A percentile compares a stretch with the other conserved stretches of the same genome.
Evolutionary conservation across 495 filamentous ascomycete species (phyloP).

Genomic region (Trichoderma gamsii): DNA sequence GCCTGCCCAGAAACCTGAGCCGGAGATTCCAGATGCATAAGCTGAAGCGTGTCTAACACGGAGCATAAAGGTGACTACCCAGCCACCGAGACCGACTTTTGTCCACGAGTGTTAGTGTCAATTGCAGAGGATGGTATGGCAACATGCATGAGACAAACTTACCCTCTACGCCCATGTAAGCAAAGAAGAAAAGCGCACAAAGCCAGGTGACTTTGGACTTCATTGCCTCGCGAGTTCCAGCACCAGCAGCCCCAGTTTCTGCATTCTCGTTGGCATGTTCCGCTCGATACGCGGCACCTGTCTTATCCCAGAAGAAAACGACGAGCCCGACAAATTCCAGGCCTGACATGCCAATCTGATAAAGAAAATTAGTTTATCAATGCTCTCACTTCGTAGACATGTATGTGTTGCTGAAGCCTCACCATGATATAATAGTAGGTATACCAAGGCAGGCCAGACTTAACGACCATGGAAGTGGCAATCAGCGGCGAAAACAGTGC

Average conservation of each 20-base stretch:
- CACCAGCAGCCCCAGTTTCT: conserved; percentile 25
- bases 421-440: conserved; percentile 58
- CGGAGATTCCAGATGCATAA: conserved; percentile 68
- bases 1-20: conserved; percentile 79
- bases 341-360: conserved; percentile 49
- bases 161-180: conserved; percentile 72
- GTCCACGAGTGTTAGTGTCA: not conserved
- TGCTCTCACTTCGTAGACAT: conserved; percentile 18
- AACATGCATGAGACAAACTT: not conserved
- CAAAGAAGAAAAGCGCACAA: conserved; percentile 66
- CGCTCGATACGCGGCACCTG: conserved; percentile 54
- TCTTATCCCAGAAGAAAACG: conserved; percentile 62
- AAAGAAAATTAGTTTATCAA: not conserved
- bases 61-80: conserved; percentile 85
- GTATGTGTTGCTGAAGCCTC: conserved; percentile 16
- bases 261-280: conserved; percentile 22
- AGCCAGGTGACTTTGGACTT: conserved; percentile 61
- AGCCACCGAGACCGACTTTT: conserved; percentile 69
- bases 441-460: conserved; percentile 53
- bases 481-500: conserved; percentile 71
- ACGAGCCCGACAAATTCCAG: conserved; percentile 52
- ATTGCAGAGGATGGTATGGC: not conserved
- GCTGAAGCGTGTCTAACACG: conserved; percentile 64
- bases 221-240: conserved; percentile 32
- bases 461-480: conserved; percentile 65